Evolutionary conservation across 805 yeast genomes (phyloP).

Genomic region (Isabelozyma pseudorhagii): DNA sequence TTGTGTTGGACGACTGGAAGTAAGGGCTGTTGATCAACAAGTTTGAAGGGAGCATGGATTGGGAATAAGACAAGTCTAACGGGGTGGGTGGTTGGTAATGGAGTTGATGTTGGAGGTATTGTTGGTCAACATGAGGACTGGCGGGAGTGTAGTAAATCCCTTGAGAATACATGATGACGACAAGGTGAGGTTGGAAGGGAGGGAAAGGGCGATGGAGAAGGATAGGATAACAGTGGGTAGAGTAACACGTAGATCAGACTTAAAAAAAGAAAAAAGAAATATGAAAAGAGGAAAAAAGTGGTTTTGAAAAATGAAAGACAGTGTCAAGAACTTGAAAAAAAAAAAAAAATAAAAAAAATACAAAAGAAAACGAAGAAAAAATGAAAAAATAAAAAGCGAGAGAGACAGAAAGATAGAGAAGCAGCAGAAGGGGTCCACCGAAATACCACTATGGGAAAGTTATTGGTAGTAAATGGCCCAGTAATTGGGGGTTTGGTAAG

Average conservation of each 20-base stretch:
- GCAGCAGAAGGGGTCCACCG: background rate
- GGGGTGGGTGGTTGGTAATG: slow-evolving; percentile 36
- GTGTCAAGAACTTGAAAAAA: background rate
- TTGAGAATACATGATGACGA: background rate
- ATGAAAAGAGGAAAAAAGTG: no score
- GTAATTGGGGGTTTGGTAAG: background rate
- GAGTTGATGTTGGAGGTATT: background rate
- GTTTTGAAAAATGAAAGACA: no score
- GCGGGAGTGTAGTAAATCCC: background rate
- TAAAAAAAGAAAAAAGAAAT: no score
- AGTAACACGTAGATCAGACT: background rate
- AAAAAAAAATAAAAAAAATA: no score
- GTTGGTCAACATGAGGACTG: background rate
- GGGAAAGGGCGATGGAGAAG: no score
- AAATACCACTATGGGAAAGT: background rate
- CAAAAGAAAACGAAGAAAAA: background rate
- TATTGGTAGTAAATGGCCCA: background rate
- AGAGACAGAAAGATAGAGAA: background rate
- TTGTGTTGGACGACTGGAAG: slow-evolving; percentile 30
- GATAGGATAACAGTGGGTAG: no score
- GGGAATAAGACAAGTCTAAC: slow-evolving; percentile 56
- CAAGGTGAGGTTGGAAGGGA: no score
- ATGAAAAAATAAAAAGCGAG: no score
- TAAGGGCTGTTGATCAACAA: slow-evolving; percentile 60
- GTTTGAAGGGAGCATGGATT: slow-evolving; percentile 62